These are phyloP conservation scores for Hagleromyces aurorensis DNA, from an alignment of 805 yeast genomes.

Conservation along the genomic window DNA sequence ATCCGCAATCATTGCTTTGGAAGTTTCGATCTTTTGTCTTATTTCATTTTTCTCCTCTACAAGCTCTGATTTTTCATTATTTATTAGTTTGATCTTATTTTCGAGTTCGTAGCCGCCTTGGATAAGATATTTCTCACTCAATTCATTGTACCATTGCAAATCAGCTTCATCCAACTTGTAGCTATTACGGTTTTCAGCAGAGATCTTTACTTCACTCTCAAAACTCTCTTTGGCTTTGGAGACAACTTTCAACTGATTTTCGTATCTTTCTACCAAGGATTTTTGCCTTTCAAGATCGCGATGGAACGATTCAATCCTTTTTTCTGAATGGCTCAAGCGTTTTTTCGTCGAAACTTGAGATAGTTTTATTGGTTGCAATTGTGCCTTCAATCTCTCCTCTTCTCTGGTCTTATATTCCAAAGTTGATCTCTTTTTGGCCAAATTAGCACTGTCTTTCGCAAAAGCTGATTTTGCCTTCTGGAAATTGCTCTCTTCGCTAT, in stretches of 20 bases:
- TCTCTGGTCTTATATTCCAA: constrained; percentile 32
- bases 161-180: constrained; percentile 42
- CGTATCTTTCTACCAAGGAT: constrained; percentile 34
- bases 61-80: constrained; percentile 39
- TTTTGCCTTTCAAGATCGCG: constrained; percentile 49
- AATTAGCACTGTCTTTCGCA: constrained; percentile 38
- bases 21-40: constrained; percentile 31
- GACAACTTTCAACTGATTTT: constrained; percentile 42
- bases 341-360: constrained; percentile 41
- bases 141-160: constrained; percentile 45
- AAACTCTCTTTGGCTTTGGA: constrained; percentile 35
- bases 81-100: constrained; percentile 37
- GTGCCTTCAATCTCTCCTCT: constrained; percentile 38
- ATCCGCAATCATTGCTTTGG: constrained; percentile 30
- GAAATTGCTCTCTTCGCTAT: constrained; percentile 33
- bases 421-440: constrained; percentile 35
- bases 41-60: constrained; percentile 33
- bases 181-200: constrained; percentile 24
- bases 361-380: constrained; percentile 55
- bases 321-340: constrained; percentile 40
- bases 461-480: constrained; percentile 36
- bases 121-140: constrained; percentile 50
- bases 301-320: constrained; percentile 42
- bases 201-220: constrained; percentile 28
- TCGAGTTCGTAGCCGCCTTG: constrained; percentile 52